phyloP scores from a whole-genome alignment of 129 eudicot species.

The Chrysanthemum makinoi region DNA sequence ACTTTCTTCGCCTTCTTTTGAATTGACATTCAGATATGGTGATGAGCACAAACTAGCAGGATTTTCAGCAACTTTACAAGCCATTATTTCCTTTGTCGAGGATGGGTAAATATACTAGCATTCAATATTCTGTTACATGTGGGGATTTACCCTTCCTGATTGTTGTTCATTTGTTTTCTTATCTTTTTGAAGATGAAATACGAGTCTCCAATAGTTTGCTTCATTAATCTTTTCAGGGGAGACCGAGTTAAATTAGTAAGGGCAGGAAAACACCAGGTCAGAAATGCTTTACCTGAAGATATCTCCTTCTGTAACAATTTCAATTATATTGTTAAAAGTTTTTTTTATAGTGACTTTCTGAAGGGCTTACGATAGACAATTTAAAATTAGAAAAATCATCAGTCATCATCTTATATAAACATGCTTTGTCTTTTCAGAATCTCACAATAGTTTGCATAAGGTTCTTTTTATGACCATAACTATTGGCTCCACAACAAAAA shows the following conservation, averaged over 20 bases:
- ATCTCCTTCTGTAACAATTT: background rate
- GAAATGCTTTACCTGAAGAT: constrained; percentile 18
- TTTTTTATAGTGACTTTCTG: too few species aligned
- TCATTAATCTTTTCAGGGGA: constrained; percentile 56
- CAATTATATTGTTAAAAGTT: too few species aligned
- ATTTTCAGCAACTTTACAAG: constrained; percentile 99
- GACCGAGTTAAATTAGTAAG: constrained; percentile 79
- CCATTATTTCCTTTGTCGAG: constrained; percentile 95
- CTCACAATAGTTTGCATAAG: too few species aligned
- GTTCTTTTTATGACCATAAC: too few species aligned
- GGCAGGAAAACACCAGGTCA: constrained; percentile 98
- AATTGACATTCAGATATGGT: constrained; percentile 62
- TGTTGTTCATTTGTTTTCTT: constrained; percentile 7
- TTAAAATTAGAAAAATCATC: too few species aligned
- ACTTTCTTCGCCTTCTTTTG: constrained; percentile 9
- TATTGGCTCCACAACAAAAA: background rate
- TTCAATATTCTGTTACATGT: background rate
- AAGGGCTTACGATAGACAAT: too few species aligned
- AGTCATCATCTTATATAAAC: too few species aligned
- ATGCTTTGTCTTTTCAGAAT: too few species aligned
- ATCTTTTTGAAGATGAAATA: background rate
- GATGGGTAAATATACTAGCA: constrained; percentile 65
- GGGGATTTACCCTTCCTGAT: background rate
- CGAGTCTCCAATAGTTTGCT: constrained; percentile 28
- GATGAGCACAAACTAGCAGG: constrained; percentile 97